phyloP scores from a whole-genome alignment of 768 basidiomycete genomes.

The Russula emetica region DNA sequence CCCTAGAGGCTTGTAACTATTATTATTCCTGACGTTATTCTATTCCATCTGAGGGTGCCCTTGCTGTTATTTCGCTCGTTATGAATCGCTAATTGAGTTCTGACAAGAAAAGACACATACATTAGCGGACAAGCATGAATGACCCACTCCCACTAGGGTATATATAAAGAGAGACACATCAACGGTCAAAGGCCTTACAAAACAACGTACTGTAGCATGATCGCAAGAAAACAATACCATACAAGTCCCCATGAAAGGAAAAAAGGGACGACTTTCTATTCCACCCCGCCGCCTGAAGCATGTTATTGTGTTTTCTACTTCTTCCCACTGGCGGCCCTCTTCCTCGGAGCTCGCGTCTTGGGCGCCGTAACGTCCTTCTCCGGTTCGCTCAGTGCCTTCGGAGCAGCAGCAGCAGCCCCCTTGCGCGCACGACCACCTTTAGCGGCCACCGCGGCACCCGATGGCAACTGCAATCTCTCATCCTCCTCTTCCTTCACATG shows the following conservation, averaged over 20 bases:
- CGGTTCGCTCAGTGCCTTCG: constrained; percentile 25
- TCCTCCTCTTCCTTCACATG: constrained; percentile 20
- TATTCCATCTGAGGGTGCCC: not conserved
- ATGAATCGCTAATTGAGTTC: too few species aligned
- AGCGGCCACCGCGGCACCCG: not conserved
- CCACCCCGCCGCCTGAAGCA: not conserved
- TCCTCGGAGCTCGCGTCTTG: constrained; percentile 28
- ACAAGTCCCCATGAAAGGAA: not conserved
- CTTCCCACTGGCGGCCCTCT: constrained; percentile 19
- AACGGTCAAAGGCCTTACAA: not conserved
- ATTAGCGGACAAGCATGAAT: not conserved
- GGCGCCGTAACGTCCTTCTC: constrained; percentile 24
- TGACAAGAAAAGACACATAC: not conserved
- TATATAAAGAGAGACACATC: not conserved
- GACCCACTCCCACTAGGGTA: not conserved
- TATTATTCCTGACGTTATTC: too few species aligned
- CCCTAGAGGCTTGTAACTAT: too few species aligned
- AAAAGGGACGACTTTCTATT: not conserved
- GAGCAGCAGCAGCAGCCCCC: constrained; percentile 4
- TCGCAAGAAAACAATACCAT: not conserved
- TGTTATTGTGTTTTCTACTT: constrained; percentile 2
- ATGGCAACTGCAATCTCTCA: constrained; percentile 3
- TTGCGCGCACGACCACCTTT: constrained; percentile 20
- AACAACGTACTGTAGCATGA: not conserved
- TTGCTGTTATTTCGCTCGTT: too few species aligned